A percentile compares a stretch with the other conserved stretches of the same genome.
Conservation (phyloP, 176 grass and related monocot species). For the Melocanna baccifera region DNA sequence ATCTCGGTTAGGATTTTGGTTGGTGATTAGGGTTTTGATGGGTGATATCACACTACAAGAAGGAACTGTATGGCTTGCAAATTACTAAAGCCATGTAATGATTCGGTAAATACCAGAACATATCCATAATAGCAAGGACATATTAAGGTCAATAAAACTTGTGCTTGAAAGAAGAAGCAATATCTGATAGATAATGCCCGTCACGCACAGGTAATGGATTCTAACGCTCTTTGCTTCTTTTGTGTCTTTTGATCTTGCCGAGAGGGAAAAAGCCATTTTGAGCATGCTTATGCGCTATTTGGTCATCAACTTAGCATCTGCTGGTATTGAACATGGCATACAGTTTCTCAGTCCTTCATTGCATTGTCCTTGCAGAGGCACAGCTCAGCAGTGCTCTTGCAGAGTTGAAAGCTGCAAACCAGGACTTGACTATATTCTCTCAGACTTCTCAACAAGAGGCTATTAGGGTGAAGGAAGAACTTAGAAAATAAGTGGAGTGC, state of each 20-base stretch:
- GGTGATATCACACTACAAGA: not conserved
- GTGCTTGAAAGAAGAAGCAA: not conserved
- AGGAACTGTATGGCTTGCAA: not conserved
- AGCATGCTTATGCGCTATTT: not conserved
- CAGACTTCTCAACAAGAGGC: slow-evolving; percentile 83
- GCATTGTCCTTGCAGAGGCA: slow-evolving; percentile 39
- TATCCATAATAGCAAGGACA: not conserved
- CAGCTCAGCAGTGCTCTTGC: slow-evolving; percentile 47
- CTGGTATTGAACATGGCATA: not conserved
- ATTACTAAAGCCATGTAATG: not conserved
- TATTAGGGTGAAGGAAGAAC: slow-evolving; percentile 65
- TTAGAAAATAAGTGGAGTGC: slow-evolving; percentile 61
- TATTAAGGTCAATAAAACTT: not conserved
- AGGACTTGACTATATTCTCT: slow-evolving; percentile 42
- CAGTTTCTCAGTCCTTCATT: not conserved
- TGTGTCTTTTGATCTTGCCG: not conserved
- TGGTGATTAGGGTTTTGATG: too few species aligned
- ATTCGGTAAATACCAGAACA: not conserved
- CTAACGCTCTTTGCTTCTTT: not conserved
- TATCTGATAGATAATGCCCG: slow-evolving; percentile 64
- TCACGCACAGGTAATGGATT: slow-evolving; percentile 57
- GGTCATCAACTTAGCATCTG: not conserved
- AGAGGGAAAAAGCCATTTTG: not conserved
- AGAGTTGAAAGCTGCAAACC: slow-evolving; percentile 42
- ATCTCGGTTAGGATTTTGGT: too few species aligned